phyloP scores from a whole-genome alignment of 1,284 basidiomycete genomes.

The Fomitopsis palustris region DNA sequence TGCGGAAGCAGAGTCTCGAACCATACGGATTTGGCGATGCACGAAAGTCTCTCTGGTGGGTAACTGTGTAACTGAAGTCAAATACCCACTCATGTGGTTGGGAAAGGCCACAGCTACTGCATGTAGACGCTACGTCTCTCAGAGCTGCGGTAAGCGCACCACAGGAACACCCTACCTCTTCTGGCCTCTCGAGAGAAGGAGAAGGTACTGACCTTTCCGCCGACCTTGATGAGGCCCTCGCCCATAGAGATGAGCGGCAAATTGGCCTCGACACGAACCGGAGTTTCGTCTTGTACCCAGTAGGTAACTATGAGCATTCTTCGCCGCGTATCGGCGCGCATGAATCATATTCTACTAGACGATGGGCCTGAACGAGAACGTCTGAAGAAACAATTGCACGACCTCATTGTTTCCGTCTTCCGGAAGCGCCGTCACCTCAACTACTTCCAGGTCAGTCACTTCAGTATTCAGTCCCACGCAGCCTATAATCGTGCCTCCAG shows the following conservation, averaged over 20 bases:
- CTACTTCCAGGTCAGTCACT: conserved; percentile 78
- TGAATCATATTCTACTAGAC: conserved; percentile 8
- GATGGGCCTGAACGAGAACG: conserved; percentile 36
- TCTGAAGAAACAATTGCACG: conserved; percentile 67
- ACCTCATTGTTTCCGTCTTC: conserved; percentile 76
- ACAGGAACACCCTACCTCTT: neutral
- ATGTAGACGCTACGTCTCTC: conserved; percentile 20
- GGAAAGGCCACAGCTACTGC: conserved; percentile 44
- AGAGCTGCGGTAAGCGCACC: neutral
- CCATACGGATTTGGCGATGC: conserved; percentile 62
- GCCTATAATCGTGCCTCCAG: conserved; percentile 30
- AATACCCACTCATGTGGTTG: conserved; percentile 7
- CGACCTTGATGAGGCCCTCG: neutral
- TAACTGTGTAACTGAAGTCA: neutral
- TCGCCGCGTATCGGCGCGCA: neutral
- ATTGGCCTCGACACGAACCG: conserved; percentile 84
- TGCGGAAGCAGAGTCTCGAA: conserved; percentile 46
- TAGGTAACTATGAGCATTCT: conserved; percentile 50
- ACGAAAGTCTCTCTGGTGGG: conserved; percentile 57
- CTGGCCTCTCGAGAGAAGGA: neutral
- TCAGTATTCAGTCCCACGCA: neutral
- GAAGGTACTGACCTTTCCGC: neutral
- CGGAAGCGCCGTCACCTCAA: conserved; percentile 67
- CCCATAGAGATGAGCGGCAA: conserved; percentile 79
- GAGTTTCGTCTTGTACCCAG: conserved; percentile 86